Conservation (phyloP, 176 grass and related monocot species). For the Metroxylon sagu region DNA sequence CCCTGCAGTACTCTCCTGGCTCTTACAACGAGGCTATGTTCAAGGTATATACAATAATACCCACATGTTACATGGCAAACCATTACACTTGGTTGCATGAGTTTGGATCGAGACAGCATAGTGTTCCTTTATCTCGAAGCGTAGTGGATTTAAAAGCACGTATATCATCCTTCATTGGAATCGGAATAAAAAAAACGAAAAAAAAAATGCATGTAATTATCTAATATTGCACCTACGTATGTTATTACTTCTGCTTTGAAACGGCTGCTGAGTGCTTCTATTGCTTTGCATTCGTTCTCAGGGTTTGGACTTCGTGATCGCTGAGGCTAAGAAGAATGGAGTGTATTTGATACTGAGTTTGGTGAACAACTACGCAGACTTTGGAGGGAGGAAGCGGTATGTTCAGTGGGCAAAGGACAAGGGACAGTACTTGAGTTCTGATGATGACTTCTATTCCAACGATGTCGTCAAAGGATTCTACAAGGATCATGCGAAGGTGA, state of each 20-base stretch:
- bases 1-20: conserved; percentile 63
- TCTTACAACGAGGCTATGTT: conserved; percentile 65
- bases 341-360: conserved; percentile 61
- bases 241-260: too few relatives aligned
- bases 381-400: conserved; percentile 71
- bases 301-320: conserved; percentile 62
- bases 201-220: too few relatives aligned
- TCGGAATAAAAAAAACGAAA: too few relatives aligned
- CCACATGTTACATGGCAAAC: background rate
- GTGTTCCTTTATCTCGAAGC: too few relatives aligned
- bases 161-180: too few relatives aligned
- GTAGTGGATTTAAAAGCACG: too few relatives aligned
- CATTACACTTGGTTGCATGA: too few relatives aligned
- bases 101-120: too few relatives aligned
- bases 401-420: conserved; percentile 61
- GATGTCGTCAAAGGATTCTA: conserved; percentile 38
- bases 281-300: conserved; percentile 3
- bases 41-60: conserved; percentile 8
- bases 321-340: conserved; percentile 50
- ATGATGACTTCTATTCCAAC: conserved; percentile 50
- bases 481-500: conserved; percentile 64
- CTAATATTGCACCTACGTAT: too few relatives aligned
- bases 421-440: conserved; percentile 35
- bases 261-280: background rate
- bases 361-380: conserved; percentile 64